Percentiles rank a stretch among this genome's conserved stretches.
phyloP scores from a whole-genome alignment of 2,329 filamentous ascomycete species.

The Diaporthe citrichinensis region DNA sequence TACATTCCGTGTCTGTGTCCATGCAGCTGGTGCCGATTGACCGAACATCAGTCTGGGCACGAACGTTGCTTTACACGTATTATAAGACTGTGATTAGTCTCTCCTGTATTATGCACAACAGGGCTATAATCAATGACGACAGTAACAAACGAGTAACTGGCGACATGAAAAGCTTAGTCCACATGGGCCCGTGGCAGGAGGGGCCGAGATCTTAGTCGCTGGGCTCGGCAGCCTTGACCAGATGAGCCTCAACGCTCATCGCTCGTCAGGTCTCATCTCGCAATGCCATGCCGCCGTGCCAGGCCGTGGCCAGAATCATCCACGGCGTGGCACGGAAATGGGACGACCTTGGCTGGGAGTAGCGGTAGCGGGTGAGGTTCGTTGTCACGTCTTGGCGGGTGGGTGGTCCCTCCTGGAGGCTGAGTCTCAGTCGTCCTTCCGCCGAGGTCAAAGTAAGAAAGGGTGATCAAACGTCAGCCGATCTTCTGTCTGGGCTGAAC shows the following conservation, averaged over 20 bases:
- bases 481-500: conserved; percentile 18
- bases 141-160: neutral
- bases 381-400: conserved; percentile 14
- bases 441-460: conserved; percentile 15
- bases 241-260: conserved; percentile 3
- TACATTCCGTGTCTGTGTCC: neutral
- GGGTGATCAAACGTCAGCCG: conserved; percentile 29
- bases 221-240: conserved; percentile 2
- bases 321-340: conserved; percentile 17
- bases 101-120: neutral
- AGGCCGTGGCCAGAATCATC: conserved; percentile 5
- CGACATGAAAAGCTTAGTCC: conserved; percentile 12
- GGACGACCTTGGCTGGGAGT: conserved; percentile 20
- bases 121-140: conserved; percentile 2
- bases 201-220: conserved; percentile 9
- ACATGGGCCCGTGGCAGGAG: neutral
- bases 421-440: neutral
- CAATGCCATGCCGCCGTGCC: conserved; percentile 18
- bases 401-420: neutral
- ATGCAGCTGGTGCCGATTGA: neutral
- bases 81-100: neutral
- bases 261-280: neutral
- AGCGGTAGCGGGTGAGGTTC: conserved; percentile 1
- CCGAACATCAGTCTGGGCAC: neutral
- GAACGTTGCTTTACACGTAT: neutral